Percentiles rank a stretch among this genome's conserved stretches.
Conservation (phyloP, 805 yeast species). For the Danielia oregonensis region DNA sequence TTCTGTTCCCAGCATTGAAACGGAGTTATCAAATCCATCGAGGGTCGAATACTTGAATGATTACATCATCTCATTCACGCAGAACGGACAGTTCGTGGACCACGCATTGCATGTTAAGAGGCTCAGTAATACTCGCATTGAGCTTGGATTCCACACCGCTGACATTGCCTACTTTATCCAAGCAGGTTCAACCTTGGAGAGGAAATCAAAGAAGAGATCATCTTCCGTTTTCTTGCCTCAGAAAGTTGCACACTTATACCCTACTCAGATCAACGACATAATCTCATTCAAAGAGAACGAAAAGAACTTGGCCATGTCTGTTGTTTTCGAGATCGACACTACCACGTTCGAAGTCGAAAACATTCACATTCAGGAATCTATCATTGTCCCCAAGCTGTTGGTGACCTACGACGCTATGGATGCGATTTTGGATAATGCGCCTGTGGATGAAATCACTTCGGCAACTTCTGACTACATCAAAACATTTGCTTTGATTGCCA, state of each 20-base stretch:
- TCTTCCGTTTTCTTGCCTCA: conserved; percentile 87
- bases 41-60: conserved; percentile 58
- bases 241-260: conserved; percentile 62
- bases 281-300: conserved; percentile 61
- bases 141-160: conserved; percentile 80
- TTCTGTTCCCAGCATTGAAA: conserved; percentile 41
- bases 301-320: conserved; percentile 65
- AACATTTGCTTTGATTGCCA: conserved; percentile 60
- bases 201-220: conserved; percentile 86
- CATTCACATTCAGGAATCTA: conserved; percentile 72
- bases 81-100: conserved; percentile 58
- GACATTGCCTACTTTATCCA: conserved; percentile 73
- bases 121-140: conserved; percentile 56
- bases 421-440: conserved; percentile 36
- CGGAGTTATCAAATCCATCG: conserved; percentile 28
- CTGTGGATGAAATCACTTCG: conserved; percentile 33
- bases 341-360: conserved; percentile 67
- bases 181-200: conserved; percentile 74
- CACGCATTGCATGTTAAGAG: conserved; percentile 80
- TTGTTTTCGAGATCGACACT: conserved; percentile 76
- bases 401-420: conserved; percentile 57
- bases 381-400: conserved; percentile 58
- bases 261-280: conserved; percentile 56
- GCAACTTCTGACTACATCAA: conserved; percentile 64
- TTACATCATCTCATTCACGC: conserved; percentile 61